phyloP scores from a whole-genome alignment of 2,329 filamentous ascomycete genomes.

The Aspergillus sp. region DNA sequence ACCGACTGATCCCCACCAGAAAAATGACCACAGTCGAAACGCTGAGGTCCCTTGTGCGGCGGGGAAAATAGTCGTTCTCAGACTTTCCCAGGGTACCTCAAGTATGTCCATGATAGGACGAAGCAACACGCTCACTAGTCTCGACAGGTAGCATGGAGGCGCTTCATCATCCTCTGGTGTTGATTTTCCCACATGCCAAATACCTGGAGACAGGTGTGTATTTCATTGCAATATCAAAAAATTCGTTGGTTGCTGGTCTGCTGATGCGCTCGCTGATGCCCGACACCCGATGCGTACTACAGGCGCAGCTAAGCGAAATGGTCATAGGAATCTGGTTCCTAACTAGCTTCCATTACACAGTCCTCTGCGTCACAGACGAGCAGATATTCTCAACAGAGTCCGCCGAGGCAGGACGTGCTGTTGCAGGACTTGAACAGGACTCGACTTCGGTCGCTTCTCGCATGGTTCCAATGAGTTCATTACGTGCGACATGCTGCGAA shows the following conservation, averaged over 20 bases:
- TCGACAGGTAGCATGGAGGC: neutral
- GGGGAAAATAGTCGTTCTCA: neutral
- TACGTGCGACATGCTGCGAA: constrained; percentile 30
- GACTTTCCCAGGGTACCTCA: constrained; percentile 10
- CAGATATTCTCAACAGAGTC: constrained; percentile 48
- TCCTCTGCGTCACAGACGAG: constrained; percentile 25
- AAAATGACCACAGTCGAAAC: neutral
- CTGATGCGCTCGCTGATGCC: constrained; percentile 55
- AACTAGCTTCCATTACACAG: constrained; percentile 29
- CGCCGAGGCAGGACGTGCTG: constrained; percentile 29
- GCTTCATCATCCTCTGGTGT: constrained; percentile 3
- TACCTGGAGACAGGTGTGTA: neutral
- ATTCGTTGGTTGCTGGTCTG: constrained; percentile 40
- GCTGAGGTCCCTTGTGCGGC: constrained; percentile 1
- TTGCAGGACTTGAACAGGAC: constrained; percentile 53
- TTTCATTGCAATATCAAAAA: neutral
- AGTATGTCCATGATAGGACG: neutral
- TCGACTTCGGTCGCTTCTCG: constrained; percentile 52
- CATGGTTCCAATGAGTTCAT: constrained; percentile 25
- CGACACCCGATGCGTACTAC: constrained; percentile 20
- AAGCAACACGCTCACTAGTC: neutral
- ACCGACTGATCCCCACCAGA: neutral
- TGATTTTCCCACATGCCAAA: neutral
- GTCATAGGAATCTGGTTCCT: constrained; percentile 20
- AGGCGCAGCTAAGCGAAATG: constrained; percentile 23